A percentile compares a stretch with the other conserved stretches of the same genome.
These are phyloP conservation scores for Claviceps spartinae DNA, from an alignment of 2,329 filamentous ascomycete genomes.

Conservation along the genomic window DNA sequence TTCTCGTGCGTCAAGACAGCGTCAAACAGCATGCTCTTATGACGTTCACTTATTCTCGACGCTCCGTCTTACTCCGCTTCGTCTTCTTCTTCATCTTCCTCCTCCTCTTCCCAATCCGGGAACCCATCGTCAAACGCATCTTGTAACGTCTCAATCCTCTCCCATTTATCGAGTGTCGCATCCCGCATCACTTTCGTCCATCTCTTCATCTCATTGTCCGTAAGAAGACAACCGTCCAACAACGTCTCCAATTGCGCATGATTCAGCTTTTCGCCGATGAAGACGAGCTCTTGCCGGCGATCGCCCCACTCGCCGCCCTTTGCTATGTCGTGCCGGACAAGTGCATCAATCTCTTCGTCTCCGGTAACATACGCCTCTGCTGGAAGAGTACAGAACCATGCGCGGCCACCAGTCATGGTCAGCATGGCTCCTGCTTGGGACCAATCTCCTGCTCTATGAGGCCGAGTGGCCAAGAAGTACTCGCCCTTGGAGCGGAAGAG, in stretches of 20 bases:
- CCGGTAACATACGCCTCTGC: constrained; percentile 36
- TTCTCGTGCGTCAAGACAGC: background rate
- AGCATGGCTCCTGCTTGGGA: constrained; percentile 53
- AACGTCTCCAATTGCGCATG: constrained; percentile 32
- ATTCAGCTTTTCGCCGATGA: constrained; percentile 56
- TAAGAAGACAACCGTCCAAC: constrained; percentile 48
- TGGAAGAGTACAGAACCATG: constrained; percentile 46
- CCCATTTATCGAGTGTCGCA: constrained; percentile 18
- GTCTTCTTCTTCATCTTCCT: constrained; percentile 25
- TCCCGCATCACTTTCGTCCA: constrained; percentile 41
- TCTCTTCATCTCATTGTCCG: constrained; percentile 40
- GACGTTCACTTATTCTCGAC: constrained; percentile 13
- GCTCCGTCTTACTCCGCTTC: constrained; percentile 15
- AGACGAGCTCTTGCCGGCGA: constrained; percentile 57
- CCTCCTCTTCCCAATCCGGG: constrained; percentile 38
- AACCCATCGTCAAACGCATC: constrained; percentile 46
- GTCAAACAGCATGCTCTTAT: constrained; percentile 8
- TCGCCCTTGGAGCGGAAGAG: constrained; percentile 52
- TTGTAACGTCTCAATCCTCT: constrained; percentile 32
- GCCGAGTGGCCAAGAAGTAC: constrained; percentile 45
- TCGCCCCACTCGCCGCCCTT: constrained; percentile 53
- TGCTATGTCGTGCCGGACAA: constrained; percentile 34
- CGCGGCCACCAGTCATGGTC: constrained; percentile 39
- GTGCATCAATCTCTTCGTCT: constrained; percentile 32
- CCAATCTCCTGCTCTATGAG: constrained; percentile 43